These are phyloP conservation scores for Neoarthrinium moseri DNA, from an alignment of 2,329 filamentous ascomycete genomes.

Conservation along the genomic window DNA sequence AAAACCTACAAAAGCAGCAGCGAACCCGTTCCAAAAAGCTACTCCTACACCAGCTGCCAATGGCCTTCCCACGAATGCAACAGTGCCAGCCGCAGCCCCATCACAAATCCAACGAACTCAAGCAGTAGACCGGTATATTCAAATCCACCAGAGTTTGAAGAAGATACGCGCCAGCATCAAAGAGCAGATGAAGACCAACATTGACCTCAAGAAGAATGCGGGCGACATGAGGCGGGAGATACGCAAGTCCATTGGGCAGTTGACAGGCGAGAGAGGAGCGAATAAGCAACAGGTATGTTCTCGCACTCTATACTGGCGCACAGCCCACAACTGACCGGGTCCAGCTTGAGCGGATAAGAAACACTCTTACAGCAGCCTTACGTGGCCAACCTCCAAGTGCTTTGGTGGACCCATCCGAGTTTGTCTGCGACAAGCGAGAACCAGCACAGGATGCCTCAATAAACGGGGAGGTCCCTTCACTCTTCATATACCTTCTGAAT, in stretches of 20 bases:
- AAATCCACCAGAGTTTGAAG: constrained; percentile 69
- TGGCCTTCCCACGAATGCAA: constrained; percentile 10
- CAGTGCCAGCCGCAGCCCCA: constrained; percentile 7
- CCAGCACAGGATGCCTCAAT: constrained; percentile 48
- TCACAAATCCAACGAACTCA: constrained; percentile 2
- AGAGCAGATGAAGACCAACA: constrained; percentile 54
- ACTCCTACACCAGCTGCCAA: constrained; percentile 15
- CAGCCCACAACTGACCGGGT: background rate
- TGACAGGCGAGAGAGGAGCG: constrained; percentile 62
- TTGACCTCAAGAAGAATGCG: constrained; percentile 61
- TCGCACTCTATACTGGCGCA: constrained; percentile 3
- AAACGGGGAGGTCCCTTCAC: constrained; percentile 58
- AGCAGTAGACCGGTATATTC: constrained; percentile 41
- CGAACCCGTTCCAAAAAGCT: constrained; percentile 8
- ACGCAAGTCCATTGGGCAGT: constrained; percentile 70
- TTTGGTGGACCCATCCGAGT: constrained; percentile 53
- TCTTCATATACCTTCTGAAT: constrained; percentile 75
- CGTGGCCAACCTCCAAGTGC: constrained; percentile 50
- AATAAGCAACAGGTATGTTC: constrained; percentile 56
- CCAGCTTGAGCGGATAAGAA: constrained; percentile 47
- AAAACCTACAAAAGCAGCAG: background rate
- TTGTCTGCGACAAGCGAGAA: constrained; percentile 45
- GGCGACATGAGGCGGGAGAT: constrained; percentile 73
- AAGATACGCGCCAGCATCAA: constrained; percentile 46
- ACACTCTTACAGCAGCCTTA: constrained; percentile 52